Evolutionary conservation across 306 rosid species (phyloP), one percentile per base, ranked within the genome.

Genomic region (Pyrus bretschneideri): DNA sequence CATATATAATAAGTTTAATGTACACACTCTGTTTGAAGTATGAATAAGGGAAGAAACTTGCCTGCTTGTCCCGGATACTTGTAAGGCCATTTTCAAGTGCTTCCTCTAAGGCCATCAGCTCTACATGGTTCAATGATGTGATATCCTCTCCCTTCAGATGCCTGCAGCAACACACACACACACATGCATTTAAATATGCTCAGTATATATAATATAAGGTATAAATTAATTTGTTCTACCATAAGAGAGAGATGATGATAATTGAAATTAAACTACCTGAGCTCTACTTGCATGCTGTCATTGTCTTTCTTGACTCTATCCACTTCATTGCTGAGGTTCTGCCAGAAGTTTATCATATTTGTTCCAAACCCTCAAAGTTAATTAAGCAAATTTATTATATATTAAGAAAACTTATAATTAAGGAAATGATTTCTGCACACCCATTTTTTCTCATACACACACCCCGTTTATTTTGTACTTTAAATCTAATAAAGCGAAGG

Each of bases 61-160:
- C 98, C 97, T 89, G 78, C 79, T 80, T 90, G 40, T 83, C 88
- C 5, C 92, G 91, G 73, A 85, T 58, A 59, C 82, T 71, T 6
- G 29, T 42, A 46, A 92, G 97, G 67, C 98, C 98, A 79, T 84
- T 85, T 68, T 88, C 90, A 68, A 94, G 97, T 67, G 87, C 85
- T 0, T 77, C 78, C 86, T 94, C 97, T 18, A 91, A 69, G 11
- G 82, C 59, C 86, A 87, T 87, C 74, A 94, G 88, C 81, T 94
- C 98, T 44, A 79, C 84, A 89, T 80, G 84, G 79, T 79, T 84
- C 81, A 94, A 72, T 63, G 97, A 89, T 27, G 88, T 83, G 69
- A 92, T 88, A 30, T 94, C 98, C 76, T 91, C 95, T 25, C 93
- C 98, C 76, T 92, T 92, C 88, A 91, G 70, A 84, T 92, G 98